Evolutionary conservation across 805 yeast genomes (phyloP), one percentile per base, ranked within the genome.

Genomic region (Candida pseudofarinosa): DNA sequence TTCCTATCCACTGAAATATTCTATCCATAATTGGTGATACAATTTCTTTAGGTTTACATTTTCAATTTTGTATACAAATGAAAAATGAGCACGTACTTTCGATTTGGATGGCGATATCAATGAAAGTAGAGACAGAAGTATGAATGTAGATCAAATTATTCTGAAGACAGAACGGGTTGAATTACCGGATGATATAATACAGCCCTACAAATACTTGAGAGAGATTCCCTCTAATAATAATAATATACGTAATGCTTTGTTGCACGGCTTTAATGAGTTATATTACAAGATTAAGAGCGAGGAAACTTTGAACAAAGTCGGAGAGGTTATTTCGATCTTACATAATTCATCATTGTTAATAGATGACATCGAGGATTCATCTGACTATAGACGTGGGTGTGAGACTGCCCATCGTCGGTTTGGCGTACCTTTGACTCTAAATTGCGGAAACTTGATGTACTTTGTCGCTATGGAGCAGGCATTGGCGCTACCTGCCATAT

Each of bases 291-390:
- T 67, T 35, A 49, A 51, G 6, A 49, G 60, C 39, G 42, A 45
- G 3, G 38, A 43, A 17, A 37, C 65, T 16, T 47, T 67, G 17
- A 46, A 41, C 6, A 54, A 48, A 19, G 61, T 67, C 19, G 61
- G 59, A 28, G 60, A 54, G 19, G 52, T 65, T 4, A 59, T 67
- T 16, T 56, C 63, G 6, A 60, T 60, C 3, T 62, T 67, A 41
- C 73, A 67, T 43, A 63, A 63, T 26, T 57, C 67, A 8, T 62
- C 67, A 3, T 55, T 67, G 19, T 54, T 65, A 8, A 79, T 90
- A 33, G 98, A 90, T 60, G 98, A 90, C 55, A 85, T 90, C 19
- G 98, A 90, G 57, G 98, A 90, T 59, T 69, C 63, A 33, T 84
- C 95, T 0, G 64, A 62, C 16, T 65, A 80, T 36, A 70, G 98